Base-by-base conservation (phyloP, 148 eudicot species). In the Silene conica region DNA sequence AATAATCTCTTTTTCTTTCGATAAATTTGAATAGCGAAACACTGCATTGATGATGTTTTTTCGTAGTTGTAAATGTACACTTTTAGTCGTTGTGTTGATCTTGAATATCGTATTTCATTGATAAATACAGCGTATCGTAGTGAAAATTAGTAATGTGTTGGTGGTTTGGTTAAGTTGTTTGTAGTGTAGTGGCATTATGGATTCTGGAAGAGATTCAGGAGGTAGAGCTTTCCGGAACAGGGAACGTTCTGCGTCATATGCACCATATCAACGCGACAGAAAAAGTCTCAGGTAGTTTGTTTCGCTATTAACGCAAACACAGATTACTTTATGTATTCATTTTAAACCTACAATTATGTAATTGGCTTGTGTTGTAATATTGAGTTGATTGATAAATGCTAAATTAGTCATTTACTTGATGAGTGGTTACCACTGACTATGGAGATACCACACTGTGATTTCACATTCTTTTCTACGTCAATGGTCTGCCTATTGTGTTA, bases 211-310 rank as follows among this genome's bases (percentile, higher is more conserved):
- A 73, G 82, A 77, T 48, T 26, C 80, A 9, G 79, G 79, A 21
- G 85, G 85, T 79, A 80, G 85, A 73, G 80, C 80, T 19, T 84
- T 74, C 43, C 88, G 87, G 20, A 84, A 79, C 72, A 80, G 78
- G 73, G 89, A 86, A 15, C 83, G 88, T 56, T 6, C 8, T 5
- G 25, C 82, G 20, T 80, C 87, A 6, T 86, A 86, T 86, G 85
- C 88, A 57, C 89, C 88, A 12, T 86, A 88, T 79, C 86, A 80
- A 59, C 85, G 73, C 77, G 89, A 88, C 50, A 84, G 77, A 1
- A 80, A 73, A 57, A 25, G 67, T 63, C 63, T 73, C 69, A 75
- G 84, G 87, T 88, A 73, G 50, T 38, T 1, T 9, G 12, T 74
- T 8, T 8, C 31, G 22, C 54, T 63, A 45, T 60, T 56, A 43